A percentile compares a stretch with the other conserved stretches of the same genome.
phyloP scores from a whole-genome alignment of 2,329 filamentous ascomycete genomes.

The Cladosporium sp. region DNA sequence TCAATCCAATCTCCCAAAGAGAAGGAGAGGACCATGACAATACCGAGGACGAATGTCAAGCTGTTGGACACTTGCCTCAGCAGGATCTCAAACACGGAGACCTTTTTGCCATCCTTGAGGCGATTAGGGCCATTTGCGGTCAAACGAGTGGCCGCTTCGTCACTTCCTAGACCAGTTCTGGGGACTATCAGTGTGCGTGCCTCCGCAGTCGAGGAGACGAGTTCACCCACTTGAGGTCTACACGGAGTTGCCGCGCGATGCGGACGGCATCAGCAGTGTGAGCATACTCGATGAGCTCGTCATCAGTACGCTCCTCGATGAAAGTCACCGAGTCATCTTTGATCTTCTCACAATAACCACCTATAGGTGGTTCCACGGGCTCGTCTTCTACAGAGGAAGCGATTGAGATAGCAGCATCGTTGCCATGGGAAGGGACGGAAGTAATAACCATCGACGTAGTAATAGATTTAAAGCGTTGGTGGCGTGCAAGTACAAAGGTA shows the following conservation, averaged over 20 bases:
- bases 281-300: constrained; percentile 7
- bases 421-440: constrained; percentile 8
- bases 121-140: constrained; percentile 16
- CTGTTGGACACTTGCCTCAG: constrained; percentile 30
- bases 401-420: constrained; percentile 2
- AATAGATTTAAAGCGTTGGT: not conserved
- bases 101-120: constrained; percentile 16
- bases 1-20: constrained; percentile 56
- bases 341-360: constrained; percentile 5
- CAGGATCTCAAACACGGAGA: constrained; percentile 20
- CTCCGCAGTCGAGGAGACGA: not conserved
- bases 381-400: constrained; percentile 9
- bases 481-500: constrained; percentile 6
- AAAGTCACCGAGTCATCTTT: constrained; percentile 11
- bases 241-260: constrained; percentile 1
- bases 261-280: constrained; percentile 3
- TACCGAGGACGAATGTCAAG: constrained; percentile 41
- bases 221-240: constrained; percentile 4
- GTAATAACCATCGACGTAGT: constrained; percentile 10
- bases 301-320: constrained; percentile 7
- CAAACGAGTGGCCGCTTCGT: constrained; percentile 9
- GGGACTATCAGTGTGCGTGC: not conserved
- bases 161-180: constrained; percentile 7
- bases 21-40: constrained; percentile 54
- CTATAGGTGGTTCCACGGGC: constrained; percentile 9